Conservation (phyloP, 345 rosid species). For the Pelargonium nanum region DNA sequence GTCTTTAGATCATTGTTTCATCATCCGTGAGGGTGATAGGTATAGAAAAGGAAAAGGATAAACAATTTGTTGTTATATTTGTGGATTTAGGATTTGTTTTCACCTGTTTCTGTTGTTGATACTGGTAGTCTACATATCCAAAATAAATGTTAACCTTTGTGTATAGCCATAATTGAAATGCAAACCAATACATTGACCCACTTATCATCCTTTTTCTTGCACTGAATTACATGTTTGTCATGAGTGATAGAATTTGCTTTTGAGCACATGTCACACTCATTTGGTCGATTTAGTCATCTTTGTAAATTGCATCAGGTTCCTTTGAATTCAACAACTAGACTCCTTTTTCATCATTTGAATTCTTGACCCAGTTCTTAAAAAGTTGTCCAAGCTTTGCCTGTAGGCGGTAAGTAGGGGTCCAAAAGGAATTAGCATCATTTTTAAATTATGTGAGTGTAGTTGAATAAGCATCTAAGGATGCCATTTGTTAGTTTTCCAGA, state of each 20-base stretch:
- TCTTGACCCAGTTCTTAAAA: not conserved
- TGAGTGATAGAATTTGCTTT: not conserved
- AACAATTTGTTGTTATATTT: not conserved
- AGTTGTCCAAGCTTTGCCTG: too few relatives aligned
- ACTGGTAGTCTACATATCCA: not conserved
- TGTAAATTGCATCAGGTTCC: not conserved
- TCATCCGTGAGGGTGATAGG: slow-evolving; percentile 14
- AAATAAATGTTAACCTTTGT: not conserved
- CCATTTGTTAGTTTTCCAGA: too few relatives aligned
- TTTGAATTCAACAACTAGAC: not conserved
- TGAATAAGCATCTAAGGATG: too few relatives aligned
- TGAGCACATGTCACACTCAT: not conserved
- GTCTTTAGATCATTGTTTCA: slow-evolving; percentile 11
- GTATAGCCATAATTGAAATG: not conserved
- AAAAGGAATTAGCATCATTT: too few relatives aligned
- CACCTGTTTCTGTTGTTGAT: not conserved
- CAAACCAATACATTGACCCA: not conserved
- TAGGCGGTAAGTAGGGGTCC: too few relatives aligned
- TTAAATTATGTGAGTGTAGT: too few relatives aligned
- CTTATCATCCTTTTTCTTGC: not conserved
- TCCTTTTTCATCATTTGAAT: not conserved
- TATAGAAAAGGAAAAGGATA: slow-evolving; percentile 13
- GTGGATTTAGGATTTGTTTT: not conserved
- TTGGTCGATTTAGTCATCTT: not conserved
- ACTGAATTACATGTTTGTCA: not conserved